Percentiles rank a stretch among this genome's conserved stretches.
phyloP scores from a whole-genome alignment of 164 flowering plant genomes.

The grape (Vitis vinifera) region ASM3070453v1 NC_081819.1:22526501-22527000 shows the following conservation, averaged over 20 bases:
- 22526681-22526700: too few relatives aligned
- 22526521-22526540: neutral
- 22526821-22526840: neutral
- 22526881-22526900: neutral
- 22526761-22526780: neutral
- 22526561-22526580: too few relatives aligned
- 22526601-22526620: too few relatives aligned
- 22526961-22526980: neutral
- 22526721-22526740: too few relatives aligned
- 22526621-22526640: too few relatives aligned
- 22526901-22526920: neutral
- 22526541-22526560: too few relatives aligned
- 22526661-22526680: neutral
- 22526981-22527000: constrained; percentile 19
- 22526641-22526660: too few relatives aligned
- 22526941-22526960: constrained; percentile 10
- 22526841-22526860: neutral
- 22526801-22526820: neutral
- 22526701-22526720: too few relatives aligned
- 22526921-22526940: neutral
- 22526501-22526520: neutral
- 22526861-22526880: too few relatives aligned
- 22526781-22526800: neutral
- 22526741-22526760: neutral
- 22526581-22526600: too few relatives aligned